Evolutionary conservation across 768 basidiomycete genomes (phyloP).

Genomic region (Mycena kentingensis): DNA sequence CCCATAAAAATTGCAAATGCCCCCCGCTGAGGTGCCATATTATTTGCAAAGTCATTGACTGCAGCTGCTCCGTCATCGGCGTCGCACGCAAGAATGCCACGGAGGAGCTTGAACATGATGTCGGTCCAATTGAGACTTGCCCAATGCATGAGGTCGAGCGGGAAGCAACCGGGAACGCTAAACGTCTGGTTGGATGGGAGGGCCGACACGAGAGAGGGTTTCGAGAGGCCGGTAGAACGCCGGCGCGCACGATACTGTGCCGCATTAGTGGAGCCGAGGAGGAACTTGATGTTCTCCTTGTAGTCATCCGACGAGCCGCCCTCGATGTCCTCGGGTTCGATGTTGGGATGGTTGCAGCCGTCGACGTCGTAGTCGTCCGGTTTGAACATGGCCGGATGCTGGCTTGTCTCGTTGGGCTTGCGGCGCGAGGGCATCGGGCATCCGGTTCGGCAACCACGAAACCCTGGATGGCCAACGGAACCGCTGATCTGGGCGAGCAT

Average conservation of each 20-base stretch:
- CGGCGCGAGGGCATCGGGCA: slow-evolving; percentile 33
- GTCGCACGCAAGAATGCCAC: slow-evolving; percentile 23
- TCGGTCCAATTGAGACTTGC: slow-evolving; percentile 27
- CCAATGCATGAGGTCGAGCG: slow-evolving; percentile 35
- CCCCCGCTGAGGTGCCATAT: too few relatives aligned
- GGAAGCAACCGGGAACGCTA: slow-evolving; percentile 27
- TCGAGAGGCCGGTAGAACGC: slow-evolving; percentile 32
- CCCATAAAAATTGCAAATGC: too few relatives aligned
- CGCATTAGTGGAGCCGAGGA: slow-evolving; percentile 24
- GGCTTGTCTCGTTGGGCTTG: slow-evolving; percentile 28
- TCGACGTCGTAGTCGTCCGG: slow-evolving; percentile 27
- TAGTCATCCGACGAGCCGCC: slow-evolving; percentile 18
- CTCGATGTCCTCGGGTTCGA: slow-evolving; percentile 18
- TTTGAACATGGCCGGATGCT: slow-evolving; percentile 35
- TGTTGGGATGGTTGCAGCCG: slow-evolving; percentile 33
- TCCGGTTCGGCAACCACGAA: slow-evolving; percentile 31
- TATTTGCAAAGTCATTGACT: too few relatives aligned
- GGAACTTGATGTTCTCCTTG: slow-evolving; percentile 15
- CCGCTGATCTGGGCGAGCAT: slow-evolving; percentile 34
- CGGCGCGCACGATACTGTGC: slow-evolving; percentile 29
- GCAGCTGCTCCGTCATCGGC: slow-evolving; percentile 19
- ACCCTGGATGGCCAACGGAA: slow-evolving; percentile 35
- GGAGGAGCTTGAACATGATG: slow-evolving; percentile 28
- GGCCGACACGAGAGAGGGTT: slow-evolving; percentile 31
- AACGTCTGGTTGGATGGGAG: slow-evolving; percentile 19